Evolutionary conservation across 768 basidiomycete species (phyloP), one percentile per base, ranked within the genome.

Genomic region (Phlegmacium glaucopus): DNA sequence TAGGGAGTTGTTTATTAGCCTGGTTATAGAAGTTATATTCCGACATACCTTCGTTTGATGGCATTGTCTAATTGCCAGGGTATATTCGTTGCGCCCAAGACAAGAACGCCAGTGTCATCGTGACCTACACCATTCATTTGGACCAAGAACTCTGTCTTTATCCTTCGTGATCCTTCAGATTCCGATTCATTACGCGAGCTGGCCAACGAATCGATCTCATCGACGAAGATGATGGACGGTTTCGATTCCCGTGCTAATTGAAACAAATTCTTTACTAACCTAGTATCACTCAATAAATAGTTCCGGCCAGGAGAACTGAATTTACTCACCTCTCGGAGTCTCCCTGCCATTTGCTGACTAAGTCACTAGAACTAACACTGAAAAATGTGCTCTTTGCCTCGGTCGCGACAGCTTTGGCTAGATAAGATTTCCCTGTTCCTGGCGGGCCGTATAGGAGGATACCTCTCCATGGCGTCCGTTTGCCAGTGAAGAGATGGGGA

Each of bases 371-470:
- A 60, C 89, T 92, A 51, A 99, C 93, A 54, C 87, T 91, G 72
- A 95, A 98, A 77, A 99, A 99, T 8, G 95, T 97, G 66, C 94
- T 94, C 72, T 98, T 97, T 44, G 96, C 94, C 68, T 99, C 96
- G 11, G 96, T 99, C 13, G 96, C 96, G 17, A 99, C 96, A 0
- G 96, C 96, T 66, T 99, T 99, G 2, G 96, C 96, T 36, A 99
- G 79, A 63, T 86, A 98, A 36, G 86, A 90, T 72, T 99, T 99
- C 11, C 96, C 96, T 9, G 96, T 98, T 3, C 96, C 96, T 0
- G 96, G 96, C 13, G 96, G 96, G 0, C 96, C 96, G 61, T 99
- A 99, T 4, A 99, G 74, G 47, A 99, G 69, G 44, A 99, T 98
- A 6, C 96, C 96, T 40, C 78, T 79, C 96, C 96, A 98, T 2